phyloP scores from a whole-genome alignment of 345 rosid genomes.

The Jatropha curcas region DNA sequence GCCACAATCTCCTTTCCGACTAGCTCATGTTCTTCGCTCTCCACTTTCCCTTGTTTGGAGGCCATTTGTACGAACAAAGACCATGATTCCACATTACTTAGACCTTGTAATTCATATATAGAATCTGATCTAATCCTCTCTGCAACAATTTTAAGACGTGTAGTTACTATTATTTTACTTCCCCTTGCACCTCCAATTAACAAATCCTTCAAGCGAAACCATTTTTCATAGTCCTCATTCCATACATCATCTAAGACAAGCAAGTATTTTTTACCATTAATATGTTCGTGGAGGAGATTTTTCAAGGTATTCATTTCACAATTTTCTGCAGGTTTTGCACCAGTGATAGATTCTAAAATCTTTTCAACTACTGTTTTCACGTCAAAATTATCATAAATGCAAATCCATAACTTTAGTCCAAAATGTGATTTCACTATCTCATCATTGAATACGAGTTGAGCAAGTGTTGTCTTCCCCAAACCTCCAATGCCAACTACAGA shows the following conservation, averaged over 20 bases:
- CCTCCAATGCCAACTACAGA: slow-evolving; percentile 31
- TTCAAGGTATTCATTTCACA: not conserved
- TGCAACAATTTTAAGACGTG: not conserved
- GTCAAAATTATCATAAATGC: slow-evolving; percentile 21
- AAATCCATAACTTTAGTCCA: slow-evolving; percentile 24
- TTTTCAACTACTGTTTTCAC: slow-evolving; percentile 1
- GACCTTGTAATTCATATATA: too few species aligned
- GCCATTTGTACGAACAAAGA: too few species aligned
- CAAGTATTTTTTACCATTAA: slow-evolving; percentile 22
- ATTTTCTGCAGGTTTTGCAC: not conserved
- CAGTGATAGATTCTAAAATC: slow-evolving; percentile 13
- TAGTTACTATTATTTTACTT: slow-evolving; percentile 2
- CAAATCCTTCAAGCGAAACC: not conserved
- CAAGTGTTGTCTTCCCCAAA: slow-evolving; percentile 30
- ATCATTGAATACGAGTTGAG: slow-evolving; percentile 28
- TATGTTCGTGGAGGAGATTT: too few species aligned
- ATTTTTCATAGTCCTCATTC: slow-evolving; percentile 1
- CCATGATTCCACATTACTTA: too few species aligned
- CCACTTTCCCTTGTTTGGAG: too few species aligned
- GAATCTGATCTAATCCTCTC: too few species aligned
- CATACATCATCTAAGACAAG: slow-evolving; percentile 32
- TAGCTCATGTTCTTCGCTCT: too few species aligned
- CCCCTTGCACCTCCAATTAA: slow-evolving; percentile 9
- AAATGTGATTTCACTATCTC: slow-evolving; percentile 10
- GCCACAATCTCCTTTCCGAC: not conserved